A percentile compares a stretch with the other conserved stretches of the same genome.
Evolutionary conservation across 805 yeast genomes (phyloP).

Genomic region (Candida mattraensis): DNA sequence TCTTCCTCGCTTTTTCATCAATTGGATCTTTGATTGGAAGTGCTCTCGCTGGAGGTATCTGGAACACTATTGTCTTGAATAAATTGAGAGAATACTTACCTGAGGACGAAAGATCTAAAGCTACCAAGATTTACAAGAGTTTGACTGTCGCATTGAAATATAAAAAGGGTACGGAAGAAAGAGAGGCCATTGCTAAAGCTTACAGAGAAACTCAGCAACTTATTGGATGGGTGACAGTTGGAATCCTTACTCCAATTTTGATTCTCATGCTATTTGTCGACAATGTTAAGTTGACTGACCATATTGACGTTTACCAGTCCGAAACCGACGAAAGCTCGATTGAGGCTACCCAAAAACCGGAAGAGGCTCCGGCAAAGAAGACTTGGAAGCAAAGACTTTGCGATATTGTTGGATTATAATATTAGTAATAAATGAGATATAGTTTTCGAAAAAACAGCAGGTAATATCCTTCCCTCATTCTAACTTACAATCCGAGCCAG

Average conservation of each 20-base stretch:
- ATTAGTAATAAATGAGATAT: no score
- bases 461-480: no score
- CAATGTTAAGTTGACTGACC: slow-evolving; percentile 1
- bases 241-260: slow-evolving; percentile 2
- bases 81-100: slow-evolving; percentile 4
- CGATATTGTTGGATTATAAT: no score
- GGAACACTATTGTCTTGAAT: slow-evolving; percentile 4
- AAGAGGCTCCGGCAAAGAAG: no score
- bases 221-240: slow-evolving; percentile 7
- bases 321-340: no score
- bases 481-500: neutral
- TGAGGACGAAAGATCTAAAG: slow-evolving; percentile 1
- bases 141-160: slow-evolving; percentile 3
- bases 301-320: slow-evolving; percentile 2
- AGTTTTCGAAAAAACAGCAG: no score
- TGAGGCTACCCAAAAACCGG: no score
- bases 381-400: no score
- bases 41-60: slow-evolving; percentile 4
- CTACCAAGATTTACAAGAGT: slow-evolving; percentile 5
- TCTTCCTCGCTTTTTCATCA: slow-evolving; percentile 4
- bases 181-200: slow-evolving; percentile 3
- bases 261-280: slow-evolving; percentile 3
- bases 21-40: slow-evolving; percentile 5
- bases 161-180: slow-evolving; percentile 3
- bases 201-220: slow-evolving; percentile 6